Evolutionary conservation across 2,329 filamentous ascomycete species (phyloP), one percentile per base, ranked within the genome.

Genomic region (Nigrospora osmanthi): DNA sequence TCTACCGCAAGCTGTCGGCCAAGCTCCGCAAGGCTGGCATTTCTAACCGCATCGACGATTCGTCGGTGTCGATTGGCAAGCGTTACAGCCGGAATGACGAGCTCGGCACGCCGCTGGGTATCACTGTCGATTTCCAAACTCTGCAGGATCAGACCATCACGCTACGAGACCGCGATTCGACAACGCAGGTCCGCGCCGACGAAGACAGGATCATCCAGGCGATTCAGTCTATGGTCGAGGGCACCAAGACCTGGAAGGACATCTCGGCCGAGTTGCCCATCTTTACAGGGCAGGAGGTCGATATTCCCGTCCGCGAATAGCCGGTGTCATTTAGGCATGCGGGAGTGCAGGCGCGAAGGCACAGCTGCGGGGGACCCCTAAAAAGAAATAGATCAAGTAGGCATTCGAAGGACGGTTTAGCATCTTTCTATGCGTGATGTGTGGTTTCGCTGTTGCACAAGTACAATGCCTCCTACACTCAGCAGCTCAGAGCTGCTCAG

Each of bases 111-210:
- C 89, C 91, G 9, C 83, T 96, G 52, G 91, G 89, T 61, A 83
- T 97, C 65, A 97, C 91, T 0, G 80, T 97, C 48, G 91, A 97
- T 66, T 97, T 96, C 78, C 88, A 97, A 73, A 94, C 88, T 40
- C 72, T 95, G 54, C 82, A 95, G 67, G 89, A 96, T 64, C 80
- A 80, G 61, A 86, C 85, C 9, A 80, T 94, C 60, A 97, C 91
- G 1, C 78, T 97, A 52, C 77, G 91, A 61, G 91, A 97, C 64
- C 83, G 89, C 52, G 93, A 97, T 69, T 85, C 84, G 36, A 96
- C 88, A 44, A 86, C 83, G 63, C 91, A 97, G 70, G 89, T 97
- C 47, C 85, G 93, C 49, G 87, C 87, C 11, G 82, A 81, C 50
- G 79, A 93, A 62, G 84, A 87, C 35, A 85, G 85, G 61, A 89